phyloP scores from a whole-genome alignment of 2,329 filamentous ascomycete genomes.

The Ramularia collo-cygni region DNA sequence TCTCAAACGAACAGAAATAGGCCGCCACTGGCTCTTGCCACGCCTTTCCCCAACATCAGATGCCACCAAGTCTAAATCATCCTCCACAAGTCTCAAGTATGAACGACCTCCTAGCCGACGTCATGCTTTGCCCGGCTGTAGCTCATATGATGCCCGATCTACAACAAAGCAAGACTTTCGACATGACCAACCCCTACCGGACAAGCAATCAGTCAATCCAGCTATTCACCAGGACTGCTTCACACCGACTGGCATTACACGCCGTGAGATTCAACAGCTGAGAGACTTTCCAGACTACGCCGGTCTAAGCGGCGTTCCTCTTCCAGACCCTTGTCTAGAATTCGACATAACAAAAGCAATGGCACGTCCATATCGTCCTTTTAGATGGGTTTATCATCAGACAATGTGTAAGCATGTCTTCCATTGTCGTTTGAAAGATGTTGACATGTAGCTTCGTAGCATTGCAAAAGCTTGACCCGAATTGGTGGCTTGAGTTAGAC shows the following conservation, averaged over 20 bases:
- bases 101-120: slow-evolving; percentile 47
- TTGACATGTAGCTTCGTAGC: slow-evolving; percentile 43
- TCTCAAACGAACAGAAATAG: too few relatives aligned
- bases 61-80: too few relatives aligned
- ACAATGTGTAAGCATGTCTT: slow-evolving; percentile 67
- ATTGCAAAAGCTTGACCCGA: slow-evolving; percentile 66
- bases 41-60: too few relatives aligned
- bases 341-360: slow-evolving; percentile 64
- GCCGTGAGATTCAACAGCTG: slow-evolving; percentile 60
- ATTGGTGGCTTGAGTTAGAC: slow-evolving; percentile 89
- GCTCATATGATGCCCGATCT: slow-evolving; percentile 19
- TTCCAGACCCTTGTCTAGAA: slow-evolving; percentile 55
- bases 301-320: slow-evolving; percentile 63
- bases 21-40: too few relatives aligned
- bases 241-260: slow-evolving; percentile 62
- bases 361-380: slow-evolving; percentile 71
- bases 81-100: too few relatives aligned
- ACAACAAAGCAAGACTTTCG: slow-evolving; percentile 23
- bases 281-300: slow-evolving; percentile 78
- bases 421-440: too few relatives aligned
- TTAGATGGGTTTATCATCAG: slow-evolving; percentile 79
- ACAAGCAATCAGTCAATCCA: slow-evolving; percentile 19
- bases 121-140: slow-evolving; percentile 34
- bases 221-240: slow-evolving; percentile 14
- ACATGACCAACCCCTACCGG: slow-evolving; percentile 18